These are phyloP conservation scores for Papiliotrema fonsecae DNA, from an alignment of 1,284 basidiomycete species.

Conservation along the genomic window DNA sequence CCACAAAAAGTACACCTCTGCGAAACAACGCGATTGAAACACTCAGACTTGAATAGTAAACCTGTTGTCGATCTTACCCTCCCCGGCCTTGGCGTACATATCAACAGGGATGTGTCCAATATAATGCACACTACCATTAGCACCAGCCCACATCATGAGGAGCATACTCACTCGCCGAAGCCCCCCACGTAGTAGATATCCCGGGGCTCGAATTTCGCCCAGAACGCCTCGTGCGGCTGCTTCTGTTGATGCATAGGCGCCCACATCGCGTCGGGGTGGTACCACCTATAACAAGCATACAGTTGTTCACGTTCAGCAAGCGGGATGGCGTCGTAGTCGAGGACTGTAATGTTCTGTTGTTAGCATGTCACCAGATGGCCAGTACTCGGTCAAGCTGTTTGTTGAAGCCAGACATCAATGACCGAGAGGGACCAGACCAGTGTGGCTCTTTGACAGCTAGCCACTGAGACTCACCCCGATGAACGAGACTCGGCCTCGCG, in stretches of 20 bases:
- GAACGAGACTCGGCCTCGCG: constrained; percentile 53
- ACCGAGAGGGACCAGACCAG: too few species aligned
- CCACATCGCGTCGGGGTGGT: constrained; percentile 47
- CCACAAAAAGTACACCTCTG: too few species aligned
- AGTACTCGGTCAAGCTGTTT: too few species aligned
- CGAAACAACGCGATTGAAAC: neutral
- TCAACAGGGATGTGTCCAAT: constrained; percentile 58
- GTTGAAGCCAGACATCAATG: too few species aligned
- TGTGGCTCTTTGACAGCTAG: neutral
- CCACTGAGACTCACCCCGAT: constrained; percentile 50
- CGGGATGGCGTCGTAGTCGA: constrained; percentile 19
- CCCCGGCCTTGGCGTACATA: constrained; percentile 49
- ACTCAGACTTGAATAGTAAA: too few species aligned
- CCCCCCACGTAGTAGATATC: constrained; percentile 63
- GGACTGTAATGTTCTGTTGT: constrained; percentile 36
- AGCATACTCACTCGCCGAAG: constrained; percentile 56
- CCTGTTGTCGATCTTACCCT: too few species aligned
- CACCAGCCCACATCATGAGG: neutral
- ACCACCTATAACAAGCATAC: constrained; percentile 27
- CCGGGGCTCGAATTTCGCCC: constrained; percentile 46
- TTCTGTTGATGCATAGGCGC: constrained; percentile 24
- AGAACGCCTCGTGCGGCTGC: constrained; percentile 36
- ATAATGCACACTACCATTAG: constrained; percentile 48
- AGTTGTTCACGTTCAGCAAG: constrained; percentile 20
- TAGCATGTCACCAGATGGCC: too few species aligned